A percentile compares a stretch with the other conserved stretches of the same genome.
phyloP scores from a whole-genome alignment of 2,329 filamentous ascomycete genomes.

The Aspergillus pseudoviridinutans region DNA sequence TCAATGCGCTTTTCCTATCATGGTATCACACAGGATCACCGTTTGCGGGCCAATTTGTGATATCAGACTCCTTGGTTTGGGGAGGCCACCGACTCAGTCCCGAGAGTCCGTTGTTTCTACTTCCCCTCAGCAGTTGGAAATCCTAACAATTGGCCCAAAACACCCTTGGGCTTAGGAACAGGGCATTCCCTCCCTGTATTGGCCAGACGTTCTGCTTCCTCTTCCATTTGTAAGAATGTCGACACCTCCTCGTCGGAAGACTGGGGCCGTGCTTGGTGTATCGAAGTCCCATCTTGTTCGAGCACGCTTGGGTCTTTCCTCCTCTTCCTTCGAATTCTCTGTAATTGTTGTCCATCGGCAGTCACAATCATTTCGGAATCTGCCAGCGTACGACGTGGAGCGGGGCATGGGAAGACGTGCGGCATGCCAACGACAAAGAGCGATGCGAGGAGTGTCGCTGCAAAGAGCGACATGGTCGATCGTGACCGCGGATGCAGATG shows the following conservation, averaged over 20 bases:
- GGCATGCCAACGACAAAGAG: constrained; percentile 91
- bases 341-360: constrained; percentile 42
- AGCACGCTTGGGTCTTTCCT: constrained; percentile 28
- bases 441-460: constrained; percentile 81
- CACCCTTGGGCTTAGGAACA: constrained; percentile 80
- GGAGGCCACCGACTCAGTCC: constrained; percentile 7
- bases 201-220: constrained; percentile 36
- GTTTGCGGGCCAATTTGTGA: background rate
- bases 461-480: constrained; percentile 91
- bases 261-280: constrained; percentile 13
- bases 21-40: background rate
- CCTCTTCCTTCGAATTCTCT: constrained; percentile 32
- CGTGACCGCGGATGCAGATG: constrained; percentile 89
- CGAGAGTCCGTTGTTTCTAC: constrained; percentile 9
- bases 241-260: constrained; percentile 40
- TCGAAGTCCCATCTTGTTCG: constrained; percentile 11
- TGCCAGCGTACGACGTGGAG: constrained; percentile 69
- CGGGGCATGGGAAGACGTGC: constrained; percentile 86
- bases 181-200: constrained; percentile 72
- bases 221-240: constrained; percentile 40
- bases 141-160: constrained; percentile 71
- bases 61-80: background rate
- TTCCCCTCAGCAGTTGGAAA: constrained; percentile 48
- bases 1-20: background rate
- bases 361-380: constrained; percentile 55